Evolutionary conservation across 1,284 basidiomycete species (phyloP), one percentile per base, ranked within the genome.

Genomic region (Melanopsichium pennsylvanicum): DNA sequence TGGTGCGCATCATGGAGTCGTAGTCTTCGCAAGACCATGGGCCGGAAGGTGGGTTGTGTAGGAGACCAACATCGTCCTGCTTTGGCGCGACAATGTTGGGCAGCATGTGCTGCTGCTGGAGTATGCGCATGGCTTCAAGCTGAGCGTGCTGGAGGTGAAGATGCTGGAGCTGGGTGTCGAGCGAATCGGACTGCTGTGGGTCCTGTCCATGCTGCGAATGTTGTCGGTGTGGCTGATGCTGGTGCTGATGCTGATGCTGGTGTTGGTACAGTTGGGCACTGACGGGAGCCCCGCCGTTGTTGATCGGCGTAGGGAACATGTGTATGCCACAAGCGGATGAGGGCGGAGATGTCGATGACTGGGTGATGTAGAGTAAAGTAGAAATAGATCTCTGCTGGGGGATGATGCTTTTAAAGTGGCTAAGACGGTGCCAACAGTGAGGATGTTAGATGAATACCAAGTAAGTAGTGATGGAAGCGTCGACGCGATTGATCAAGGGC

Each of bases 1-100:
- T 43, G 57, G 50, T 56, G 35, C 69, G 54, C 58, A 71, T 59
- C 59, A 71, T 68, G 13, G 48, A 49, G 23, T 73, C 71, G 27
- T 69, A 60, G 34, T 73, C 71, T 16, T 70, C 59, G 43, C 57
- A 55, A 13, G 67, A 73, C 49, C 56, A 60, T 13, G 47, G 63
- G 10, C 63, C 63, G 0, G 63, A 48, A 13, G 63, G 57, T 18
- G 41, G 57, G n/a, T 49, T 34, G 6, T 67, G 57, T 5, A 61
- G 33, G 11, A 44, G 16, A 13, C 33, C 40, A 8, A 61, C 25
- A 7, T 61, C 36, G 6, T 52, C 44, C 2, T 60, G 48, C 52
- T 67, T 67, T 16, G 47, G 35, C 0, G 52, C 43, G 18, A 62
- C 39, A 40, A 62, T 56, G 39, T 36, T 56, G 21, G 52, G 59